Evolutionary conservation across 129 eudicot species (phyloP), one percentile per base, ranked within the genome.

Genomic region (Flaveria robusta): DNA sequence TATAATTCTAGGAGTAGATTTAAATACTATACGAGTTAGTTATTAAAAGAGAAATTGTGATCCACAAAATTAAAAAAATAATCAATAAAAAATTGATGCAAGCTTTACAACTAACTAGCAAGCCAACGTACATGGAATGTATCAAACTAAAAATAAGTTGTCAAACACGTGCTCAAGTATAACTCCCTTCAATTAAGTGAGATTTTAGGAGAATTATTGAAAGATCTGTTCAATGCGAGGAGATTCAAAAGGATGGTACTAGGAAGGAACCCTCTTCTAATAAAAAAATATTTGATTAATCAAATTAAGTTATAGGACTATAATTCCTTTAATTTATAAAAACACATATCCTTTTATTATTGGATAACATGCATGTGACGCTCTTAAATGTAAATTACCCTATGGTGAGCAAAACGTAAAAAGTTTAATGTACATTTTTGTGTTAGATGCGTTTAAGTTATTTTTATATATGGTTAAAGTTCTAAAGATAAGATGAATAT

Each of bases 151-250:
- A 56, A 81, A 43, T 59, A 70, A 65, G 77, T n/a, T 75, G 54
- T 68, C 83, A 79, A 78, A 70, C 93, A 86, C 93, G 88, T 88
- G 93, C 89, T 68, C 39, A 49, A 70, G 70, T 68, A 77, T 82
- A 83, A 79, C 72, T 73, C 34, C 49, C 82, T 81, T 70, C 68
- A 55, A 43, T 51, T 73, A 46, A 83, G 29, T 72, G 55, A 76
- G 81, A 67, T 80, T 58, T 49, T 79, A 42, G 52, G 58, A 34
- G 58, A 63, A 60, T 79, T 71, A 79, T 79, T 79, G 42, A 50
- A 52, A 70, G 71, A 78, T 70, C 52, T 14, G 16, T 60, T 31
- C 55, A 63, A 23, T 68, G 76, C 59, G 56, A 54, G 62, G 75
- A 52, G 82, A 77, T 72, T 66, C 62, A 77, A 77, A 82, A 64